Percentiles rank a stretch among this genome's conserved stretches.
Evolutionary conservation across 2,329 filamentous ascomycete species (phyloP).

Genomic region (Alternaria alternata): DNA sequence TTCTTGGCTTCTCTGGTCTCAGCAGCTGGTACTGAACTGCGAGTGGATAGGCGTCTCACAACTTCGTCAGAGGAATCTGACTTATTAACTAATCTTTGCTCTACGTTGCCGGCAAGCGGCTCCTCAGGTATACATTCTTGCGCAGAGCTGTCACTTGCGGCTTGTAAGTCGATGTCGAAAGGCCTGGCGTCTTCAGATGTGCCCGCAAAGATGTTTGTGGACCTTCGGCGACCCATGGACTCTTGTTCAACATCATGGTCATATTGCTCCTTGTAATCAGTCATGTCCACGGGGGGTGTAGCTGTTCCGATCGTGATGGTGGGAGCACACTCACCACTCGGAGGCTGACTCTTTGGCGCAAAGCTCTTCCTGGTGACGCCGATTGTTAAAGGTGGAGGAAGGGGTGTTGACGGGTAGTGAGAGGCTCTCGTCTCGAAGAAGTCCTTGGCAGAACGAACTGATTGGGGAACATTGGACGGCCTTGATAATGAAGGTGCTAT

Average conservation of each 20-base stretch:
- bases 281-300: neutral
- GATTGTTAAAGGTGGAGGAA: conserved; percentile 19
- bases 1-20: conserved; percentile 24
- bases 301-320: conserved; percentile 17
- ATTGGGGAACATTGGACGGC: conserved; percentile 24
- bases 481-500: conserved; percentile 10
- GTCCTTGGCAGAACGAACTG: conserved; percentile 38
- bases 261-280: neutral
- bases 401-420: conserved; percentile 18
- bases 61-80: conserved; percentile 14
- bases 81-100: conserved; percentile 4
- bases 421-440: conserved; percentile 42
- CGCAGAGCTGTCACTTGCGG: conserved; percentile 1
- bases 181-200: conserved; percentile 12
- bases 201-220: conserved; percentile 24
- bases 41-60: conserved; percentile 26
- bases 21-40: conserved; percentile 26
- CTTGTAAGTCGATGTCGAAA: conserved; percentile 7
- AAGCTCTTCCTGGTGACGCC: conserved; percentile 11
- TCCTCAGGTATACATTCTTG: conserved; percentile 7
- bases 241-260: conserved; percentile 8
- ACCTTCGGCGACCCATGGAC: conserved; percentile 10
- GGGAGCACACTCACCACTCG: conserved; percentile 7
- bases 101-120: neutral
- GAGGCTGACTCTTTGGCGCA: conserved; percentile 1